Base-by-base conservation (phyloP, 495 filamentous ascomycete genomes). In the Annulohypoxylon maeteangense region DNA sequence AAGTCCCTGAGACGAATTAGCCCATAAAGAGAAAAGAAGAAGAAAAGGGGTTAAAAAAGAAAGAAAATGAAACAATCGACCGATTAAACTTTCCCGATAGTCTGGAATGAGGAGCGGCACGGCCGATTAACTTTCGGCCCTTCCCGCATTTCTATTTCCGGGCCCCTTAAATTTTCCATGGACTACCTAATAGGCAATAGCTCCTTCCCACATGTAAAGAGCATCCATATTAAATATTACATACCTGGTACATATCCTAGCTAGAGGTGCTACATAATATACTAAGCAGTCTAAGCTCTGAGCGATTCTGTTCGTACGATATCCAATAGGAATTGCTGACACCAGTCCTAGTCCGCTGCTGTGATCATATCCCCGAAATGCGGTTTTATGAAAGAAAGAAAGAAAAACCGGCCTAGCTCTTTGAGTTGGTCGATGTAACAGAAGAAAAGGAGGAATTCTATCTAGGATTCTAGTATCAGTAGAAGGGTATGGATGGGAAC, bases 101-200 rank as follows among this genome's bases (percentile, higher is more conserved):
- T 67, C 64, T 60, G 69, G 69, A 54, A 59, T 58, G 45, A 53
- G 63, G 14, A 16, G 32, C 51, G 64, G 64, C 45, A 22, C 47
- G 47, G 64, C 31, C 44, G 36, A 62, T 71, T 64, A 67, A 59
- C 60, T 55, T 61, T 64, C 70, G 70, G 70, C 59, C 54, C 32
- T 60, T 72, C 70, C 70, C 70, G 70, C 55, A 55, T 64, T 67
- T n/a, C 69, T 71, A 72, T 63, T 58, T 67, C 60, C 36, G 51
- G 16, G 36, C 27, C 36, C n/a, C 31, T 34, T n/a, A 36, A 55
- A 18, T 20, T n/a, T 55, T 18, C 31, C 36, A 40, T n/a, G 36
- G 12, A n/a, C 36, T 40, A 36, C 32, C 32, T 36, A 36, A 3
- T 36, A 40, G 11, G 4, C 14, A n/a, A 22, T 34, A n/a, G 51